A percentile compares a stretch with the other conserved stretches of the same genome.
These are phyloP conservation scores for Eimeria tenella DNA, from an alignment of 169 alveolate genomes.

Conservation along the genomic window DNA sequence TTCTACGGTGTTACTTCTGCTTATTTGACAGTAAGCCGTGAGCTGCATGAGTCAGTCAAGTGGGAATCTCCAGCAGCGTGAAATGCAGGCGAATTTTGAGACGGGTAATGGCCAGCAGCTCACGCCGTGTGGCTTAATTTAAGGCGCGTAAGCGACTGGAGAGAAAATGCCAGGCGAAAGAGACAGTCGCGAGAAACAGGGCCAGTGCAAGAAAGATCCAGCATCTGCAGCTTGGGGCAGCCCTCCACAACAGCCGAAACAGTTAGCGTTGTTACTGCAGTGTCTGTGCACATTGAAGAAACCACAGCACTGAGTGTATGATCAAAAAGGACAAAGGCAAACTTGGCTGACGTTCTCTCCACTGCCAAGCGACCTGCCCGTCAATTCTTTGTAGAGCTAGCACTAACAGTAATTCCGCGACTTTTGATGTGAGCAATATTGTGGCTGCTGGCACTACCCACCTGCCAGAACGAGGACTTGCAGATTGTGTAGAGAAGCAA, in stretches of 20 bases:
- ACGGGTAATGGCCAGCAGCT: neutral
- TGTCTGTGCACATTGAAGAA: conserved; percentile 39
- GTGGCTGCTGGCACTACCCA: neutral
- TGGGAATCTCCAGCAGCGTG: neutral
- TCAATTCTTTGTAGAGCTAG: neutral
- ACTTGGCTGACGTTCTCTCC: no score
- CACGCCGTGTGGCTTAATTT: conserved; percentile 66
- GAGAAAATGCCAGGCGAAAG: conserved; percentile 64
- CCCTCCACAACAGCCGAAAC: conserved; percentile 71
- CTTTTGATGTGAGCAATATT: neutral
- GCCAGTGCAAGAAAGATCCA: conserved; percentile 70
- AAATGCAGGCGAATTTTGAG: neutral
- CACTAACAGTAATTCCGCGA: neutral
- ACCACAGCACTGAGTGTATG: neutral
- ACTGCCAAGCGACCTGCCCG: no score
- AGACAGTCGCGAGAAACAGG: conserved; percentile 67
- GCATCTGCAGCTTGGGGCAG: conserved; percentile 76
- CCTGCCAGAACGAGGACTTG: conserved; percentile 77
- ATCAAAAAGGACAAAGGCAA: neutral
- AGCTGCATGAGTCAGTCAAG: neutral
- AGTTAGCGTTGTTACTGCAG: conserved; percentile 71
- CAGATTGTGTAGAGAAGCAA: conserved; percentile 60
- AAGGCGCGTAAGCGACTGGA: conserved; percentile 51
- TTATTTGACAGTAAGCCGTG: neutral
- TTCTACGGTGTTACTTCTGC: no score